These are phyloP conservation scores for Amanita polypyramis DNA, from an alignment of 768 basidiomycete species.

Conservation along the genomic window DNA sequence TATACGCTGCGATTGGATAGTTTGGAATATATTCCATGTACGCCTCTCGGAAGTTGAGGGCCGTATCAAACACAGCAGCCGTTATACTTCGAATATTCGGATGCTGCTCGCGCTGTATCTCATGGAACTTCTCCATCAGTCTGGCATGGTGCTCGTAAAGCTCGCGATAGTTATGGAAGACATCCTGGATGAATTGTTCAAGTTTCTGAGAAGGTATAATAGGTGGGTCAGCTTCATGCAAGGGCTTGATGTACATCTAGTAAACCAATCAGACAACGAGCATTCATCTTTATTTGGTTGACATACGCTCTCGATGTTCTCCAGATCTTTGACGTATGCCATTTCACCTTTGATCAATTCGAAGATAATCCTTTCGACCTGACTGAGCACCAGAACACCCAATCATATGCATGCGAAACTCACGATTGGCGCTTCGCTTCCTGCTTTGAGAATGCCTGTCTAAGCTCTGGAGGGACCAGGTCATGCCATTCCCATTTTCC, in stretches of 20 bases:
- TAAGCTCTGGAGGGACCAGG: conserved; percentile 56
- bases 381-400: neutral
- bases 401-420: neutral
- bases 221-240: conserved; percentile 65
- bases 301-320: conserved; percentile 72
- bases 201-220: conserved; percentile 67
- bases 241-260: conserved; percentile 76
- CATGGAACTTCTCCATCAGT: conserved; percentile 71
- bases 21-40: conserved; percentile 91
- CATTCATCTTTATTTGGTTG: neutral
- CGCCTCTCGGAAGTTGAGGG: conserved; percentile 84
- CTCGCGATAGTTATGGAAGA: conserved; percentile 81
- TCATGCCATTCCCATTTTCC: conserved; percentile 88
- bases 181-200: conserved; percentile 71
- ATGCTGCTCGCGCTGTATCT: conserved; percentile 83
- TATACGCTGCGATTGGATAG: conserved; percentile 84
- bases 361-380: conserved; percentile 63
- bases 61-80: conserved; percentile 77
- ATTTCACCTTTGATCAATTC: conserved; percentile 95
- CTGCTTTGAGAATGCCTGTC: conserved; percentile 51
- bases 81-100: conserved; percentile 75
- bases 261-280: neutral
- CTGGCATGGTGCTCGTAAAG: conserved; percentile 66
- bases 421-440: conserved; percentile 82
- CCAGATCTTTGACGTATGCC: conserved; percentile 91